A percentile compares a stretch with the other conserved stretches of the same genome.
phyloP scores from a whole-genome alignment of 1,284 basidiomycete species.

The Cryptococcus depauperatus region DNA sequence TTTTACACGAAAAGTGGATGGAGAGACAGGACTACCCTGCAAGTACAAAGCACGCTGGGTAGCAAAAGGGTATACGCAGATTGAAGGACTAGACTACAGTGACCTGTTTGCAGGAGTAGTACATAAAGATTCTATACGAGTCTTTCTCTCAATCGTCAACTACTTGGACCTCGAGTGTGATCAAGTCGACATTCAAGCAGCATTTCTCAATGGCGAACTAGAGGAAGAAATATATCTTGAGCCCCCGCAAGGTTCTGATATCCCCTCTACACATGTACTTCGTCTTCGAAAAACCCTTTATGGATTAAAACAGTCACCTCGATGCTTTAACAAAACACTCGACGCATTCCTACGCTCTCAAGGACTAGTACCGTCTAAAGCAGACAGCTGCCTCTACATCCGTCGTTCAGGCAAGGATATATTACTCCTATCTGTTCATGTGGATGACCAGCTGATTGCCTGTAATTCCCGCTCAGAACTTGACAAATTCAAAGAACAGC shows the following conservation, averaged over 20 bases:
- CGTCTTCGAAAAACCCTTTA: constrained; percentile 19
- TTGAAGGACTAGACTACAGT: constrained; percentile 16
- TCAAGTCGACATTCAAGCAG: constrained; percentile 24
- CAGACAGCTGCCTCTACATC: constrained; percentile 6
- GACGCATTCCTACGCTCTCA: constrained; percentile 5
- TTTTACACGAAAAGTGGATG: constrained; percentile 15
- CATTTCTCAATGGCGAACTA: constrained; percentile 17
- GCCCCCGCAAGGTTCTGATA: constrained; percentile 14
- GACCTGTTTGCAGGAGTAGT: constrained; percentile 17
- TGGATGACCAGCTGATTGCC: constrained; percentile 24
- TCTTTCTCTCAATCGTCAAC: too few species aligned
- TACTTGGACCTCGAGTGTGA: constrained; percentile 19
- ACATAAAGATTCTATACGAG: constrained; percentile 24
- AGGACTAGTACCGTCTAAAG: constrained; percentile 4
- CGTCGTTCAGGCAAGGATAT: constrained; percentile 13
- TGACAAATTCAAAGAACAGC: constrained; percentile 14
- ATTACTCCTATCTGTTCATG: constrained; percentile 19
- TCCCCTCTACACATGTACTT: constrained; percentile 5
- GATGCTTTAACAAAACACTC: constrained; percentile 14
- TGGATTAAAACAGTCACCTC: constrained; percentile 14
- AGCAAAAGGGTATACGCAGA: constrained; percentile 10
- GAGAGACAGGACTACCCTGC: constrained; percentile 6
- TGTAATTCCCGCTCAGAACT: constrained; percentile 7
- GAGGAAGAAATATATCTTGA: constrained; percentile 16
- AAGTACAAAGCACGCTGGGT: constrained; percentile 14